Percentiles rank a stretch among this genome's conserved stretches.
These are phyloP conservation scores for Neohortaea acidophila DNA, from an alignment of 495 filamentous ascomycete genomes.

Conservation along the genomic window DNA sequence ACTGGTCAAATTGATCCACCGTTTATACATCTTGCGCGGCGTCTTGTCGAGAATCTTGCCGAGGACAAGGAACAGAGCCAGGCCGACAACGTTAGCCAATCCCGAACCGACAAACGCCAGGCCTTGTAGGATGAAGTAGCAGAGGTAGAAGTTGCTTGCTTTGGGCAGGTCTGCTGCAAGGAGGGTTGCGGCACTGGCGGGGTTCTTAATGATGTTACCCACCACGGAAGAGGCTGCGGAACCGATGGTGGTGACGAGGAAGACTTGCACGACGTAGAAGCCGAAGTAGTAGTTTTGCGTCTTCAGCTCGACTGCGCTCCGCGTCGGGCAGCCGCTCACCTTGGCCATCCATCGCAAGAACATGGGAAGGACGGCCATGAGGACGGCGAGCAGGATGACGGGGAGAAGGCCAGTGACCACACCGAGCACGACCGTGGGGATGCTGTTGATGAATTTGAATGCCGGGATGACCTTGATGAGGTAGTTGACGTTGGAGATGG, in stretches of 20 bases:
- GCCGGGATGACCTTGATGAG: constrained; percentile 47
- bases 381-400: constrained; percentile 57
- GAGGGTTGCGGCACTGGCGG: constrained; percentile 42
- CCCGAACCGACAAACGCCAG: constrained; percentile 63
- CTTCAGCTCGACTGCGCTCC: constrained; percentile 65
- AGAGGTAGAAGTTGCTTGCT: constrained; percentile 86
- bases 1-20: constrained; percentile 47
- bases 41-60: constrained; percentile 57
- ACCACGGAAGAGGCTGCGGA: constrained; percentile 60
- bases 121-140: constrained; percentile 88
- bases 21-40: constrained; percentile 59
- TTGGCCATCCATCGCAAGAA: constrained; percentile 68
- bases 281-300: constrained; percentile 86
- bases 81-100: constrained; percentile 61
- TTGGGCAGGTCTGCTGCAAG: constrained; percentile 63
- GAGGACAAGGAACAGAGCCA: constrained; percentile 62
- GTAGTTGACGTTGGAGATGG: constrained; percentile 69
- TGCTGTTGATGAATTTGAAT: constrained; percentile 50
- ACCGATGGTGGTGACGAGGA: constrained; percentile 69
- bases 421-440: constrained; percentile 56
- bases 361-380: constrained; percentile 83
- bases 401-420: constrained; percentile 78
- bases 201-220: constrained; percentile 47
- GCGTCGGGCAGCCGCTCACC: constrained; percentile 60
- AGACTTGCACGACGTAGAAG: constrained; percentile 92